Evolutionary conservation across 345 rosid genomes (phyloP).

Genomic region (Corchorus capsularis): DNA sequence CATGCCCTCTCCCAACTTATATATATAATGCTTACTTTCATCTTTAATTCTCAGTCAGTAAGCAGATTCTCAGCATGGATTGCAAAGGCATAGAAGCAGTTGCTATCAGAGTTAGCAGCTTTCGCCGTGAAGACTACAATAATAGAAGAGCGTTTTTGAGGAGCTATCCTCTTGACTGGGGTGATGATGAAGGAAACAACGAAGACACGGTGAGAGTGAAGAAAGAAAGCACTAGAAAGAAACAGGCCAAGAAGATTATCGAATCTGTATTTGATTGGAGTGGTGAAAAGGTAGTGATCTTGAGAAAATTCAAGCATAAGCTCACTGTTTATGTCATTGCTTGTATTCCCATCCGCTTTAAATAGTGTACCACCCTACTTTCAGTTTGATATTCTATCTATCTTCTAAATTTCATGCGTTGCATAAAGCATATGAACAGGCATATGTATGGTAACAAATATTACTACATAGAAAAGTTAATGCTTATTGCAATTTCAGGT

Average conservation of each 20-base stretch:
- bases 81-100: slow-evolving; percentile 27
- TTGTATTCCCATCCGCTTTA: slow-evolving; percentile 35
- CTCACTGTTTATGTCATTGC: slow-evolving; percentile 37
- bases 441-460: not conserved
- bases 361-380: slow-evolving; percentile 33
- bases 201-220: slow-evolving; percentile 20
- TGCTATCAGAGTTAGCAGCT: slow-evolving; percentile 38
- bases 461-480: not conserved
- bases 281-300: slow-evolving; percentile 39
- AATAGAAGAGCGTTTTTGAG: slow-evolving; percentile 40
- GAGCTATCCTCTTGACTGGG: slow-evolving; percentile 61
- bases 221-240: slow-evolving; percentile 24
- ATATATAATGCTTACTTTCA: slow-evolving; percentile 3
- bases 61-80: slow-evolving; percentile 23
- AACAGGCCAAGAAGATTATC: slow-evolving; percentile 42
- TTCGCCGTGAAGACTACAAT: slow-evolving; percentile 46
- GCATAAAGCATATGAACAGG: slow-evolving; percentile 19
- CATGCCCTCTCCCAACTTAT: not conserved
- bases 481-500: not conserved
- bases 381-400: slow-evolving; percentile 26
- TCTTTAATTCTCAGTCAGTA: not conserved
- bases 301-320: slow-evolving; percentile 50
- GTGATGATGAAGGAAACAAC: slow-evolving; percentile 29
- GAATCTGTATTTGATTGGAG: slow-evolving; percentile 42
- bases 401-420: slow-evolving; percentile 15